Percentiles rank a stretch among this genome's conserved stretches.
Evolutionary conservation across 1,139 yeast genomes (phyloP).

Genomic region (Lodderomyces pseudojiufengensis): DNA sequence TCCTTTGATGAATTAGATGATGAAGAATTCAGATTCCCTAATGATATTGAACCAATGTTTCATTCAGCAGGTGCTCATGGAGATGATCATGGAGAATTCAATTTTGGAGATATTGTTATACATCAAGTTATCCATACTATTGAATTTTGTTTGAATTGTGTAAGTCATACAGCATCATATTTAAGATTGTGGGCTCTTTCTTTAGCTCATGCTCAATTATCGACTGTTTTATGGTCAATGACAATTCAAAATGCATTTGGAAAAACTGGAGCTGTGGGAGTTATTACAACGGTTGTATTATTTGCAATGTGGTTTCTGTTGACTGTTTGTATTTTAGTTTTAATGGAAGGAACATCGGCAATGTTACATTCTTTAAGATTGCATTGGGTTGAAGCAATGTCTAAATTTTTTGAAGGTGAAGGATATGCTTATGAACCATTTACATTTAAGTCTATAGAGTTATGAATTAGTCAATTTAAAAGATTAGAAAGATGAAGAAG

Average conservation of each 20-base stretch:
- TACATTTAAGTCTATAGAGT: constrained; percentile 38
- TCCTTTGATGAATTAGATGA: constrained; percentile 17
- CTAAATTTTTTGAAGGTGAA: constrained; percentile 95
- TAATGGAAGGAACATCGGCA: constrained; percentile 99
- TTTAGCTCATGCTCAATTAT: constrained; percentile 93
- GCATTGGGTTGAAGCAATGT: constrained; percentile 99
- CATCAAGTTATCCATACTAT: constrained; percentile 98
- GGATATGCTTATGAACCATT: constrained; percentile 89
- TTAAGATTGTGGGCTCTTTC: constrained; percentile 96
- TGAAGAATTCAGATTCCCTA: constrained; percentile 38
- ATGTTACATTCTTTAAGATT: constrained; percentile 95
- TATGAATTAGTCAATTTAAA: too few relatives aligned
- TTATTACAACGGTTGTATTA: constrained; percentile 65
- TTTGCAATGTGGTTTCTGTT: constrained; percentile 95
- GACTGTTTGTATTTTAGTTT: constrained; percentile 85
- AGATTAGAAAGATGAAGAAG: too few relatives aligned
- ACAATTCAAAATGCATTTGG: constrained; percentile 81
- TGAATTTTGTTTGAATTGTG: constrained; percentile 96
- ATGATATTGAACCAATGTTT: constrained; percentile 45
- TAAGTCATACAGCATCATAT: constrained; percentile 97
- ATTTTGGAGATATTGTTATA: constrained; percentile 90
- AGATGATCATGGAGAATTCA: constrained; percentile 50
- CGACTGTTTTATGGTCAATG: constrained; percentile 95
- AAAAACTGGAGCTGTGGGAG: constrained; percentile 62
- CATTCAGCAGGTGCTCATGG: constrained; percentile 26